Base-by-base conservation (phyloP, 768 basidiomycete genomes). In the Hypholoma fasciculare region DNA sequence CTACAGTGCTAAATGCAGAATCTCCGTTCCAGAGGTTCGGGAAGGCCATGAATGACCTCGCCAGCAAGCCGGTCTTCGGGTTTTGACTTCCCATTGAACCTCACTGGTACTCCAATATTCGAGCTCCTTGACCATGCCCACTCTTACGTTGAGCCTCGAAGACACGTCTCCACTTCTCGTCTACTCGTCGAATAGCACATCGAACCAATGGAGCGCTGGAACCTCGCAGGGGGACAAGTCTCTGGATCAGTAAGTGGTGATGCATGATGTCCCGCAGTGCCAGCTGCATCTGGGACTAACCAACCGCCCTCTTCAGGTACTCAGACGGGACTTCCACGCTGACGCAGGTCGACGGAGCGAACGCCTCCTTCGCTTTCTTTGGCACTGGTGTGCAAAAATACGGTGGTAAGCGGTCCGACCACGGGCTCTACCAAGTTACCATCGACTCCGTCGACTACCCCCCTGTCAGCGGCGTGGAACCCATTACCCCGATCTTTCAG, bases 371-470 rank as follows among this genome's bases (percentile, higher is more conserved):
- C 61, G 57, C 64, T 23, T 84, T 84, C 71, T 79, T 79, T 44
- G 84, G 83, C 14, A 81, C 76, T 11, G 75, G 72, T 6, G 65
- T 85, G 19, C 74, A 76, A 68, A 65, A 84, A 9, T 84, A 75
- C 56, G 84, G 84, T 6, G 76, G 81, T 1, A 79, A 80, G 53
- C 73, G 82, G 23, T 40, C 55, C 6, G 80, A 81, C 53, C 80
- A 83, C 62, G 82, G 83, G 0, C 62, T 53, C 12, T 85, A 75
- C 61, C 69, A 70, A 34, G 73, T 84, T 39, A 65, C 68, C 30
- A 64, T 84, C 1, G 82, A 85, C 66, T 56, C 69, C 30, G 61
- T 49, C 11, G 58, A 55, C 30, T 76, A 67, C 43, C 55, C 69
- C 13, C 49, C 58, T 23, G 52, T 59, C 13, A 72, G 71, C 52